phyloP scores from a whole-genome alignment of 345 rosid species.

The Eucalyptus leucophloia region DNA sequence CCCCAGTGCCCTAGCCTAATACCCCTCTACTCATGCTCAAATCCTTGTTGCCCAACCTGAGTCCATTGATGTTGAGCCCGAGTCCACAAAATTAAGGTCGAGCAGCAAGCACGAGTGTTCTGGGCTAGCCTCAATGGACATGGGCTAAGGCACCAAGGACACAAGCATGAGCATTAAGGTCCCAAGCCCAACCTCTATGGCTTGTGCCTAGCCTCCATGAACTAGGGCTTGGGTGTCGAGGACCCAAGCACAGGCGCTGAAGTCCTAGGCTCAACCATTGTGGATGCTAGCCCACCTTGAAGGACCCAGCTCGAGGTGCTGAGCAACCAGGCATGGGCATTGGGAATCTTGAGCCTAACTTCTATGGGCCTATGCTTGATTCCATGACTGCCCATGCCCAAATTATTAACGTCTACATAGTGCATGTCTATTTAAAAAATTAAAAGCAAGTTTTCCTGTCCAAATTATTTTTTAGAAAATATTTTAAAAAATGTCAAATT shows the following conservation, averaged over 20 bases:
- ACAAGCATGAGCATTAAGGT: neutral
- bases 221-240: neutral
- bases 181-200: accelerated
- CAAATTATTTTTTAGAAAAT: too few species aligned
- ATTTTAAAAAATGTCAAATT: neutral
- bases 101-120: neutral
- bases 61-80: neutral
- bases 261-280: neutral
- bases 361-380: neutral
- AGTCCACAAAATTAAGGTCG: neutral
- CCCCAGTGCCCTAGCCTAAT: neutral
- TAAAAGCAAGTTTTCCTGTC: neutral
- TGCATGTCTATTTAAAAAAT: neutral
- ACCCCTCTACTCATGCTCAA: accelerated
- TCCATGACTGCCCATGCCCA: accelerated
- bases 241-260: accelerated
- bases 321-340: neutral
- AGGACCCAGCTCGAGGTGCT: neutral
- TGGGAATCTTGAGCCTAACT: neutral
- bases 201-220: neutral
- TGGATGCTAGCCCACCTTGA: neutral
- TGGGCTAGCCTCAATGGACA: neutral
- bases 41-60: neutral
- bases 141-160: neutral
- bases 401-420: neutral